Percentiles rank a stretch among this genome's conserved stretches.
phyloP scores from a whole-genome alignment of 345 rosid species.

The Cardamine chenopodiifolia region DNA sequence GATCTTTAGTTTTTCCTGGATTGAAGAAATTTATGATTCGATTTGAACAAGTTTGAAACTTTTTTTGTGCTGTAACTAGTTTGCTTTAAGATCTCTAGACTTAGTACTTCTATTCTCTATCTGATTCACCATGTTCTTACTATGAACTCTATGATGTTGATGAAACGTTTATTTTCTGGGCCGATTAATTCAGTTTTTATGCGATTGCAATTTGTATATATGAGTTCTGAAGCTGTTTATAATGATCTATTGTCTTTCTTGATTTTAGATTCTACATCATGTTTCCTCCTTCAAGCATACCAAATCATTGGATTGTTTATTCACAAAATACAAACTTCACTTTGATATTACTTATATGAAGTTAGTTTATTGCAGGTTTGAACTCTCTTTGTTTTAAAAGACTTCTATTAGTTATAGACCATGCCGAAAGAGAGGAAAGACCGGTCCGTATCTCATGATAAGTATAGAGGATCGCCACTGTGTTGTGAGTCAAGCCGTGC shows the following conservation, averaged over 20 bases:
- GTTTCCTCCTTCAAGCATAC: not conserved
- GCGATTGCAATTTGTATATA: not conserved
- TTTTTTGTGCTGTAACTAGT: not conserved
- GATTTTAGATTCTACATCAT: not conserved
- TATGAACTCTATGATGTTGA: not conserved
- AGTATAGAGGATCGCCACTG: slow-evolving; percentile 60
- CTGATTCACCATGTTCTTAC: slow-evolving; percentile 1
- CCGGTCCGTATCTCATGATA: slow-evolving; percentile 69
- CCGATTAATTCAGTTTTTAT: not conserved
- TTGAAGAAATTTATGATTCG: not conserved
- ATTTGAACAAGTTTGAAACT: not conserved
- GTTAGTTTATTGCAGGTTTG: slow-evolving; percentile 29
- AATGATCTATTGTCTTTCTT: not conserved
- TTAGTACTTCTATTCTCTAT: not conserved
- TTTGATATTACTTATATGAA: slow-evolving; percentile 23
- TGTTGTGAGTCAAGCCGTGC: slow-evolving; percentile 63
- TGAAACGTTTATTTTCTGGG: not conserved
- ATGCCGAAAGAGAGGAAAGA: slow-evolving; percentile 97
- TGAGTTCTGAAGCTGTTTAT: slow-evolving; percentile 9
- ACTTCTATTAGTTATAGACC: not conserved
- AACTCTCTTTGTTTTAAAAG: not conserved
- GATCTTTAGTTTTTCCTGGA: not conserved
- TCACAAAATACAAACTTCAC: too few relatives aligned
- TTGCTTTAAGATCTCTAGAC: slow-evolving; percentile 5
- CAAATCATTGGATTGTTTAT: not conserved